These are phyloP conservation scores for Talaromyces marneffei DNA, from an alignment of 2,329 filamentous ascomycete species.

Conservation along the genomic window DNA sequence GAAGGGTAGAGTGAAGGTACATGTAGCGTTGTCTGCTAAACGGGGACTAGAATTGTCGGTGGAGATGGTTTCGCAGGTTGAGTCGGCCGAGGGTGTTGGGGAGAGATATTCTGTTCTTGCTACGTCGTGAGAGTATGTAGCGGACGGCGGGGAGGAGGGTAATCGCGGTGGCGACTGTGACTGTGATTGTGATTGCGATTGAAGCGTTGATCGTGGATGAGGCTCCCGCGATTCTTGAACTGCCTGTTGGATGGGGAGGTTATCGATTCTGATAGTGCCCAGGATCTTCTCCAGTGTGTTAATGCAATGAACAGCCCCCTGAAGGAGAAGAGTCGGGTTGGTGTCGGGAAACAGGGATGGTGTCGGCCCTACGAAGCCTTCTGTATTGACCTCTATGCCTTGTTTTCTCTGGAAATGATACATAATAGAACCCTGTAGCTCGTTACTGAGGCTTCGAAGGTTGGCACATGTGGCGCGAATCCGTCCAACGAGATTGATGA, in stretches of 20 bases:
- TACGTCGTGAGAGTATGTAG: neutral
- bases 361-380: conserved; percentile 13
- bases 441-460: conserved; percentile 3
- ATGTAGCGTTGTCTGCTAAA: neutral
- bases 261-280: conserved; percentile 2
- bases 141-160: neutral
- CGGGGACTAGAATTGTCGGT: conserved; percentile 2
- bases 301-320: conserved; percentile 11
- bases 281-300: conserved; percentile 10
- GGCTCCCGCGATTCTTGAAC: neutral
- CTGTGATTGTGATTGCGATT: neutral
- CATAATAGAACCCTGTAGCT: conserved; percentile 12
- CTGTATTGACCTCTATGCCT: conserved; percentile 10
- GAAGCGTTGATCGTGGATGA: neutral
- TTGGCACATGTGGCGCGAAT: conserved; percentile 10
- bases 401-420: conserved; percentile 14
- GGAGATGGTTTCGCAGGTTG: conserved; percentile 11
- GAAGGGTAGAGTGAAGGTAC: conserved; percentile 9
- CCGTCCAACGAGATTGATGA: conserved; percentile 4
- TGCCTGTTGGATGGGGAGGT: neutral
- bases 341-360: conserved; percentile 13
- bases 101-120: neutral
- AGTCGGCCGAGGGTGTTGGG: conserved; percentile 10
- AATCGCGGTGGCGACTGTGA: neutral
- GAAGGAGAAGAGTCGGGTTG: conserved; percentile 13